Evolutionary conservation across 2,329 filamentous ascomycete species (phyloP).

Genomic region (Hirsutella rhossiliensis): DNA sequence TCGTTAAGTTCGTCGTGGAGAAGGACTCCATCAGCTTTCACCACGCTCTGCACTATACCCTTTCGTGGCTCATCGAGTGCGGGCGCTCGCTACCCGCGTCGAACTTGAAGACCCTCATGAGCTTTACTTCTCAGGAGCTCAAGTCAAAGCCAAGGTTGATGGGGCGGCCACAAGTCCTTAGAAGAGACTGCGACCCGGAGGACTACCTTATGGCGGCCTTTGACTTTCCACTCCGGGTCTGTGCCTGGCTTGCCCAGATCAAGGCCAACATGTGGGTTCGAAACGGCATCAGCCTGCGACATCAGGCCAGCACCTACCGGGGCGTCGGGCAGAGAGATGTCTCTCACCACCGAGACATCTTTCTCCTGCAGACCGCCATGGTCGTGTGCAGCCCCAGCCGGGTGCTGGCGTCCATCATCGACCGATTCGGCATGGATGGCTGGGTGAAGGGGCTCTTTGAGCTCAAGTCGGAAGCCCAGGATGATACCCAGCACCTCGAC

Average conservation of each 20-base stretch:
- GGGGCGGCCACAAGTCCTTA: slow-evolving; percentile 44
- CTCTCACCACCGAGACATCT: slow-evolving; percentile 88
- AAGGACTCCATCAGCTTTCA: slow-evolving; percentile 92
- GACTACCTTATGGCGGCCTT: slow-evolving; percentile 81
- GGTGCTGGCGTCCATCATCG: slow-evolving; percentile 79
- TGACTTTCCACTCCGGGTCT: slow-evolving; percentile 86
- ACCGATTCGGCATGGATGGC: slow-evolving; percentile 76
- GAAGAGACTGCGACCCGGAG: slow-evolving; percentile 49
- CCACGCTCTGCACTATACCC: slow-evolving; percentile 87
- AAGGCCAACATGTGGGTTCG: slow-evolving; percentile 98
- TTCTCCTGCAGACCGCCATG: slow-evolving; percentile 81
- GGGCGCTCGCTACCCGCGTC: slow-evolving; percentile 62
- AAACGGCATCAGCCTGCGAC: slow-evolving; percentile 88
- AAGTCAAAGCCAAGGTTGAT: slow-evolving; percentile 51
- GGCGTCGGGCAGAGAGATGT: slow-evolving; percentile 84
- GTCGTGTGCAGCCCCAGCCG: slow-evolving; percentile 74
- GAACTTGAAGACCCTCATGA: slow-evolving; percentile 55
- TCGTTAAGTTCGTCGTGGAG: slow-evolving; percentile 82
- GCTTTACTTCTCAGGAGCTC: slow-evolving; percentile 61
- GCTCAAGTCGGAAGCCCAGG: slow-evolving; percentile 59
- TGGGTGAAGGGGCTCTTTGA: slow-evolving; percentile 83
- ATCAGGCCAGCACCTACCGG: slow-evolving; percentile 89
- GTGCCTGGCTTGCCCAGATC: slow-evolving; percentile 95
- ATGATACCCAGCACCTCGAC: slow-evolving; percentile 80
- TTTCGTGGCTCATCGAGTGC: slow-evolving; percentile 92